These are phyloP conservation scores for Fallopia convolvulus DNA, from an alignment of 148 eudicot species.

Conservation along the genomic window DNA sequence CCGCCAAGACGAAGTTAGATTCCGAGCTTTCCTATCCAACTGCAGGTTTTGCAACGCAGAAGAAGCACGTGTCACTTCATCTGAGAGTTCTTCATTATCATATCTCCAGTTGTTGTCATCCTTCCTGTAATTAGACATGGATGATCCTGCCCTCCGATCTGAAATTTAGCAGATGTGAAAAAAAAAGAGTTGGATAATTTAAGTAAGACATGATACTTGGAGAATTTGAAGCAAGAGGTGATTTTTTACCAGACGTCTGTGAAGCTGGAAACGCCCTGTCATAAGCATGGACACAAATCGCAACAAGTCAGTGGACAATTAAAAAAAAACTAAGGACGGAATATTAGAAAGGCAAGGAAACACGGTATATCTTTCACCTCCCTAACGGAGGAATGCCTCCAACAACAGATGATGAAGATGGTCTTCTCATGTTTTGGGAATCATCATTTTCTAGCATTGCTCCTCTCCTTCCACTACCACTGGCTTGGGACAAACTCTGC, in stretches of 20 bases:
- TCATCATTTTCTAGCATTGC: constrained; percentile 53
- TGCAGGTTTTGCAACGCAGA: constrained; percentile 89
- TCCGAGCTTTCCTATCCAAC: constrained; percentile 89
- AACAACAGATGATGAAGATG: constrained; percentile 68
- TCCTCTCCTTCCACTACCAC: constrained; percentile 55
- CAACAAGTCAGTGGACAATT: not conserved
- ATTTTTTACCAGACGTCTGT: constrained; percentile 65
- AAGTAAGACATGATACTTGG: not conserved
- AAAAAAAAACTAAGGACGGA: not conserved
- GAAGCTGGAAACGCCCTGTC: constrained; percentile 64
- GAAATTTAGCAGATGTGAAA: constrained; percentile 14
- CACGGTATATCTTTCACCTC: constrained; percentile 33
- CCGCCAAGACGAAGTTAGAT: constrained; percentile 87
- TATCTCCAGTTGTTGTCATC: constrained; percentile 85
- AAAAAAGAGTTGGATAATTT: not conserved
- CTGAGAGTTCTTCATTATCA: constrained; percentile 67
- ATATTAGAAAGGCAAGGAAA: not conserved
- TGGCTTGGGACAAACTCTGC: constrained; percentile 68
- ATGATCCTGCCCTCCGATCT: constrained; percentile 84
- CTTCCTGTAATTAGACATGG: constrained; percentile 68
- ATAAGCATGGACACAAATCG: constrained; percentile 12
- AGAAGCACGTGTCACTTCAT: constrained; percentile 69
- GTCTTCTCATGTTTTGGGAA: constrained; percentile 54
- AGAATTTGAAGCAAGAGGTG: not conserved
- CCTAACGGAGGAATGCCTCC: constrained; percentile 89